Conservation (phyloP, 2,329 filamentous ascomycete genomes). For the Monilinia vaccinii-corymbosi region DNA sequence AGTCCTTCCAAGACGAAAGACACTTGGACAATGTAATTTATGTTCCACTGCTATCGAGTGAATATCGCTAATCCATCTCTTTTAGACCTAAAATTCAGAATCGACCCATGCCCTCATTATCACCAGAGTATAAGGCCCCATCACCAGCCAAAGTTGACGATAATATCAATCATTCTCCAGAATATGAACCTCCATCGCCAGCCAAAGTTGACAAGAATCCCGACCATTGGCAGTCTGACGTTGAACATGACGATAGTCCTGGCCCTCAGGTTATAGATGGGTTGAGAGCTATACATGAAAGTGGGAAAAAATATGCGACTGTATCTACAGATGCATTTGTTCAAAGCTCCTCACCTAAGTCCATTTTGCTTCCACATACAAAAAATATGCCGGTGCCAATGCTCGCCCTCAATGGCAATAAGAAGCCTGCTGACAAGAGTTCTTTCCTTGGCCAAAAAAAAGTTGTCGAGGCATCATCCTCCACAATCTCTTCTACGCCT, state of each 20-base stretch:
- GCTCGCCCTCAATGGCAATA: neutral
- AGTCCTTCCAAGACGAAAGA: neutral
- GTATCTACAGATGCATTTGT: neutral
- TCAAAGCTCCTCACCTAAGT: neutral
- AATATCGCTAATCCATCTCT: neutral
- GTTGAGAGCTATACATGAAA: constrained; percentile 6
- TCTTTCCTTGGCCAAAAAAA: neutral
- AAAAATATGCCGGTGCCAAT: neutral
- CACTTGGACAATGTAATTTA: neutral
- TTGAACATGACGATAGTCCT: constrained; percentile 8
- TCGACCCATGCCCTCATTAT: neutral
- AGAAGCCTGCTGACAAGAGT: neutral
- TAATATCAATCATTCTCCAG: neutral
- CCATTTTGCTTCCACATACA: neutral
- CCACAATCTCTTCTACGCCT: neutral
- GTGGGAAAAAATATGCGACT: neutral
- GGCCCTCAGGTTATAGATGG: constrained; percentile 14
- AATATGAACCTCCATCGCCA: constrained; percentile 12
- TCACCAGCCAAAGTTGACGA: neutral
- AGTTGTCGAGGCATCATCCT: neutral
- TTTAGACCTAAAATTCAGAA: neutral
- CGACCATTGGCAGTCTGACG: neutral
- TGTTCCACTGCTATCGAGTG: neutral
- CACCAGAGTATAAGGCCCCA: constrained; percentile 10
- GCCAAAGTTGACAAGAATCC: neutral